phyloP scores from a whole-genome alignment of 2,329 filamentous ascomycete species.

The Ceratocystis destructans region DNA sequence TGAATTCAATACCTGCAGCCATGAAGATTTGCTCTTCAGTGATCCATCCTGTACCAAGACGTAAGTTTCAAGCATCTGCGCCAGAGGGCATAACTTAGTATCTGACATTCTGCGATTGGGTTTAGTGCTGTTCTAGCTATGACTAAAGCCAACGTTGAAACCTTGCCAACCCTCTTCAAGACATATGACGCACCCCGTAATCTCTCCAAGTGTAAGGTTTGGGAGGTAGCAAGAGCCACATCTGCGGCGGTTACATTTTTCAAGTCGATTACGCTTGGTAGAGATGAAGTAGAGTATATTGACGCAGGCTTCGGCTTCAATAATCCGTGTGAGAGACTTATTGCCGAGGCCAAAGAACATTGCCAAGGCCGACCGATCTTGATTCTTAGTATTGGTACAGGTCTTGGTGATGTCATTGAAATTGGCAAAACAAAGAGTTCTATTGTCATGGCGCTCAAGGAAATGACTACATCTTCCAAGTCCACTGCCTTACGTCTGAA shows the following conservation, averaged over 20 bases:
- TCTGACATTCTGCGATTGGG: background rate
- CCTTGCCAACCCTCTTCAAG: slow-evolving; percentile 21
- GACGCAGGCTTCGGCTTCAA: slow-evolving; percentile 26
- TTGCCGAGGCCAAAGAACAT: slow-evolving; percentile 23
- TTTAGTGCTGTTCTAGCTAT: background rate
- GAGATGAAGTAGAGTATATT: slow-evolving; percentile 24
- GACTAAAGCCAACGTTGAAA: slow-evolving; percentile 14
- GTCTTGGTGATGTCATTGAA: slow-evolving; percentile 21
- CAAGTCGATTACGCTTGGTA: slow-evolving; percentile 24
- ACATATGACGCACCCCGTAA: slow-evolving; percentile 22
- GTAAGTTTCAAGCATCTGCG: background rate
- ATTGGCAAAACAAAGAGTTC: slow-evolving; percentile 18
- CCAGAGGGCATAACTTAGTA: background rate
- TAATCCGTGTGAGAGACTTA: slow-evolving; percentile 25
- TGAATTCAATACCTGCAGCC: background rate
- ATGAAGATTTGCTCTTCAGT: background rate
- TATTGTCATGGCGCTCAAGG: background rate
- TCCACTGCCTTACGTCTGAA: background rate
- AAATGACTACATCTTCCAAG: background rate
- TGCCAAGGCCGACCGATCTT: slow-evolving; percentile 21
- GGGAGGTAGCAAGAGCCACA: slow-evolving; percentile 25
- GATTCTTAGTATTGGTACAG: slow-evolving; percentile 24
- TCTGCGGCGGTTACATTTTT: slow-evolving; percentile 25
- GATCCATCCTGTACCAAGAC: background rate
- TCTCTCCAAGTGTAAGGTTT: slow-evolving; percentile 23